Percentiles rank a stretch among this genome's conserved stretches.
These are phyloP conservation scores for Termitomyces titanicus DNA, from an alignment of 768 basidiomycete species.

Conservation along the genomic window DNA sequence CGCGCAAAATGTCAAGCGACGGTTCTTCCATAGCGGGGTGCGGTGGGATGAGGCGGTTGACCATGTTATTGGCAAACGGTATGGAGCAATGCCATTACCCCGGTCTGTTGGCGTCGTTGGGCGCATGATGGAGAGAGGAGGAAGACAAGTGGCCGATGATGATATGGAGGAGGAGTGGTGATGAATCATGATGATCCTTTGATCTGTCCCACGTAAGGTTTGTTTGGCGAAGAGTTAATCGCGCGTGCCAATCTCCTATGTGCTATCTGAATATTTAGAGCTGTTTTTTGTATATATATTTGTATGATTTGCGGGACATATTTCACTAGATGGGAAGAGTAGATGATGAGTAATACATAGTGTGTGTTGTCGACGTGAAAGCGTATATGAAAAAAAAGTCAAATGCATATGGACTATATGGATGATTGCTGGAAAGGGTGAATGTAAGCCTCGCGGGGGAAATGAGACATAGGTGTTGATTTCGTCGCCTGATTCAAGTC, in stretches of 20 bases:
- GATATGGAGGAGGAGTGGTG: constrained; percentile 24
- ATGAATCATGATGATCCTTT: constrained; percentile 17
- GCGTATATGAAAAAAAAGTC: neutral
- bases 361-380: neutral
- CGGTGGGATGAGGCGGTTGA: constrained; percentile 31
- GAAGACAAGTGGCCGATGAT: constrained; percentile 13
- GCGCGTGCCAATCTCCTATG: neutral
- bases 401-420: neutral
- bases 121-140: constrained; percentile 22
- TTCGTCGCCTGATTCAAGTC: neutral
- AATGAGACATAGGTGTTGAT: neutral
- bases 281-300: neutral
- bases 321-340: neutral
- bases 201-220: neutral
- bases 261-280: neutral
- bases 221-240: neutral
- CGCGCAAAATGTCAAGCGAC: constrained; percentile 34
- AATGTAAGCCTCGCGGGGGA: neutral
- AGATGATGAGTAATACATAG: neutral
- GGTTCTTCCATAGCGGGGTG: constrained; percentile 54
- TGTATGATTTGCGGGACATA: neutral
- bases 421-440: neutral
- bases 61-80: constrained; percentile 18
- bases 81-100: constrained; percentile 13
- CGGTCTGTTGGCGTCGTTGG: constrained; percentile 8